These are phyloP conservation scores for Endoconidiophora laricicola DNA, from an alignment of 2,329 filamentous ascomycete species.

Conservation along the genomic window DNA sequence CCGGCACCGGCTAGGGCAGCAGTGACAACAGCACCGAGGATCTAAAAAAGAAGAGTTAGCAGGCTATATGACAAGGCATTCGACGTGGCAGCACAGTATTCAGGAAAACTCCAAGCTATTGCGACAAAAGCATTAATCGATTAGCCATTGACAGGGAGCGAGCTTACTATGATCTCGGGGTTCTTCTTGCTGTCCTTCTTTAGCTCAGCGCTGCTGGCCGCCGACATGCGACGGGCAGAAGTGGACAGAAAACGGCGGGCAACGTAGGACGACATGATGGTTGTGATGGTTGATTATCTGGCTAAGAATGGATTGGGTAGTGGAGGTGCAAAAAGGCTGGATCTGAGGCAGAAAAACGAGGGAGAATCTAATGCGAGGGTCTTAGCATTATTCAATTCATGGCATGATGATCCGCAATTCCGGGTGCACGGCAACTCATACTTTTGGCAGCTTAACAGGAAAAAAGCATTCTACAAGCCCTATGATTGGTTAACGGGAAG, in stretches of 20 bases:
- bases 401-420: neutral
- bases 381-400: neutral
- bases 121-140: neutral
- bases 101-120: neutral
- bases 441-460: neutral
- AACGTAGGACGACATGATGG: slow-evolving; percentile 36
- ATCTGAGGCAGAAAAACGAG: neutral
- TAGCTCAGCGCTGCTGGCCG: slow-evolving; percentile 29
- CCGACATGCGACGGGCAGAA: slow-evolving; percentile 32
- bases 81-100: neutral
- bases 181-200: slow-evolving; percentile 42
- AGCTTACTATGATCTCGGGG: slow-evolving; percentile 25
- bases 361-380: neutral
- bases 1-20: slow-evolving; percentile 75
- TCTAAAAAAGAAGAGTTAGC: slow-evolving; percentile 31
- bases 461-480: slow-evolving; percentile 1
- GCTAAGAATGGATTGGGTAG: neutral
- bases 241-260: slow-evolving; percentile 40
- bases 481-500: slow-evolving; percentile 7
- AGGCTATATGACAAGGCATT: neutral
- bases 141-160: neutral
- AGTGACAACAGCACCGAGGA: slow-evolving; percentile 83
- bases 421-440: too few species aligned
- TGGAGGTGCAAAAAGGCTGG: neutral
- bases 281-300: neutral